phyloP scores from a whole-genome alignment of 2,329 filamentous ascomycete genomes.

The Zymoseptoria brevis region DNA sequence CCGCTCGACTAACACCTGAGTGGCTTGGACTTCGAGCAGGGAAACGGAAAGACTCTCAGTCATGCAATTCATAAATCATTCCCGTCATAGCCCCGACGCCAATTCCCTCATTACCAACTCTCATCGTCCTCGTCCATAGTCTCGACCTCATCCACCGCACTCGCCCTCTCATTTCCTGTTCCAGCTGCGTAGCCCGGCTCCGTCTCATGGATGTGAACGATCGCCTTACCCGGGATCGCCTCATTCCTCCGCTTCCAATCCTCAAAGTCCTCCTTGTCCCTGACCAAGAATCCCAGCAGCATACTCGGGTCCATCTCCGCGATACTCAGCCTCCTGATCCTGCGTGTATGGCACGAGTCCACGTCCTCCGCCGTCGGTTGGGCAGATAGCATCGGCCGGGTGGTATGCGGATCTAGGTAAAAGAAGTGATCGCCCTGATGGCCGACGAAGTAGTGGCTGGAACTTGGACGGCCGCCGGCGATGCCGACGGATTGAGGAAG shows the following conservation, averaged over 20 bases:
- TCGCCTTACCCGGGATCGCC: constrained; percentile 60
- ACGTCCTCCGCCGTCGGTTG: constrained; percentile 60
- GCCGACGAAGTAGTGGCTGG: constrained; percentile 71
- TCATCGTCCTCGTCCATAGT: constrained; percentile 61
- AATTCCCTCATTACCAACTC: background rate
- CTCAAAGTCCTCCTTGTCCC: constrained; percentile 72
- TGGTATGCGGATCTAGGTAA: constrained; percentile 90
- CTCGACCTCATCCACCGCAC: constrained; percentile 83
- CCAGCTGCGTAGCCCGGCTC: constrained; percentile 45
- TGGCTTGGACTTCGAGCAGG: too few species aligned
- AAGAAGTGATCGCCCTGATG: constrained; percentile 73
- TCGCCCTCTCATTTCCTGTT: constrained; percentile 53
- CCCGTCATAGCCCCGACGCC: background rate
- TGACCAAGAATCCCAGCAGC: constrained; percentile 88
- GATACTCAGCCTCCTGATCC: constrained; percentile 73
- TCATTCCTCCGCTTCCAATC: constrained; percentile 59
- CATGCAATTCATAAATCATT: background rate
- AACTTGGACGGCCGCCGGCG: constrained; percentile 86
- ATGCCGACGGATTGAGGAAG: constrained; percentile 93
- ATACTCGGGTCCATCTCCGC: constrained; percentile 97
- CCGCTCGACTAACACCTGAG: too few species aligned
- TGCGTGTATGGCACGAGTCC: constrained; percentile 76
- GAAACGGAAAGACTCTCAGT: background rate
- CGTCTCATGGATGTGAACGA: constrained; percentile 73
- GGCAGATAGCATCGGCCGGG: constrained; percentile 62